Conservation (phyloP, 1,284 basidiomycete species). For the Ganoderma lucidum region DNA sequence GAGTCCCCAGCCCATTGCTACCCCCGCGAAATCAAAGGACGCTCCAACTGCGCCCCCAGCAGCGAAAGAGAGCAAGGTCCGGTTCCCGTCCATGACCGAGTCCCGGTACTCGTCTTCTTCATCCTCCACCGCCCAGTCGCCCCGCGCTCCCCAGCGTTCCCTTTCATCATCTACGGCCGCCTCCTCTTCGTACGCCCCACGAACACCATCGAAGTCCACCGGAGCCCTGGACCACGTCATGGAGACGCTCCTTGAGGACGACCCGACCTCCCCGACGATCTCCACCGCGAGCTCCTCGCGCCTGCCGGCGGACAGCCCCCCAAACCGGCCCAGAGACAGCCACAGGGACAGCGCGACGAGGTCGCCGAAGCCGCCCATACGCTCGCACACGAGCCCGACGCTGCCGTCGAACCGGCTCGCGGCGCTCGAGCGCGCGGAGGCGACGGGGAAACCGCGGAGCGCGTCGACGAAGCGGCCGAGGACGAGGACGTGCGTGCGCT, state of each 20-base stretch:
- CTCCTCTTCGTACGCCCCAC: constrained; percentile 38
- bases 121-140: constrained; percentile 35
- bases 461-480: constrained; percentile 37
- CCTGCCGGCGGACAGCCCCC: constrained; percentile 40
- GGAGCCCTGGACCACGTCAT: constrained; percentile 54
- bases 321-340: constrained; percentile 46
- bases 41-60: constrained; percentile 16
- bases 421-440: constrained; percentile 35
- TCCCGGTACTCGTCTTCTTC: constrained; percentile 40
- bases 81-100: constrained; percentile 44
- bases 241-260: constrained; percentile 59
- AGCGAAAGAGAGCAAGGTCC: constrained; percentile 31
- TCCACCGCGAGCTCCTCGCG: constrained; percentile 31
- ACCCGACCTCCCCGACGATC: constrained; percentile 41
- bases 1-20: constrained; percentile 29
- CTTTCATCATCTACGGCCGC: constrained; percentile 41
- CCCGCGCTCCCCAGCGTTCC: constrained; percentile 37
- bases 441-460: constrained; percentile 11
- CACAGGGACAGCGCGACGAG: constrained; percentile 46
- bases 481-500: constrained; percentile 67
- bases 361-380: constrained; percentile 59
- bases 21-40: constrained; percentile 15
- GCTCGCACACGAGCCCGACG: constrained; percentile 60
- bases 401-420: constrained; percentile 45
- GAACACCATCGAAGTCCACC: constrained; percentile 43